Conservation (phyloP, 768 basidiomycete species). For the Tremella fuciformis region DNA sequence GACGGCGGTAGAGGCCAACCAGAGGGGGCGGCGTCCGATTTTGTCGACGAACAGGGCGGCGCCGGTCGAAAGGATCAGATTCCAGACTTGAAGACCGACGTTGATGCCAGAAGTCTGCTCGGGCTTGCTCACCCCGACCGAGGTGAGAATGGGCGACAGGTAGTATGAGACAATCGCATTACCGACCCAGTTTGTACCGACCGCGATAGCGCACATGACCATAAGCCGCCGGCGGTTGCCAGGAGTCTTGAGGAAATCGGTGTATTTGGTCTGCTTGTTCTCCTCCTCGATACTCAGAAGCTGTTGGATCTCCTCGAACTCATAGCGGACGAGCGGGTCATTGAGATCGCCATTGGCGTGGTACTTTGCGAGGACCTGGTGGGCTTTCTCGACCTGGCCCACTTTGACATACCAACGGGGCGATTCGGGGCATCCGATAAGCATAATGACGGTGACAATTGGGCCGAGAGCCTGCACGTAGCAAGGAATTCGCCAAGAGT, state of each 20-base stretch:
- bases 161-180: slow-evolving; percentile 48
- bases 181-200: slow-evolving; percentile 49
- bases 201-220: slow-evolving; percentile 33
- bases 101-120: slow-evolving; percentile 29
- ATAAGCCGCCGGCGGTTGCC: slow-evolving; percentile 33
- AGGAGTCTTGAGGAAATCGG: slow-evolving; percentile 18
- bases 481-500: slow-evolving; percentile 65
- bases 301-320: slow-evolving; percentile 56
- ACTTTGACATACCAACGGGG: slow-evolving; percentile 52
- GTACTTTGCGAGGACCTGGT: slow-evolving; percentile 25
- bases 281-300: slow-evolving; percentile 31
- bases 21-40: slow-evolving; percentile 43
- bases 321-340: slow-evolving; percentile 40
- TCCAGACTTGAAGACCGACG: slow-evolving; percentile 36
- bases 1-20: slow-evolving; percentile 28
- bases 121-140: slow-evolving; percentile 40
- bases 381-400: slow-evolving; percentile 54
- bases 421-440: slow-evolving; percentile 67
- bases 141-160: slow-evolving; percentile 37
- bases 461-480: slow-evolving; percentile 42
- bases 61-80: slow-evolving; percentile 18
- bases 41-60: slow-evolving; percentile 41
- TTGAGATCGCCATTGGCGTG: slow-evolving; percentile 39
- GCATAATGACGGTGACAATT: slow-evolving; percentile 34
- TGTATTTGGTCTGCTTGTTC: slow-evolving; percentile 27